Conservation (phyloP, 148 eudicot species). For the Persicaria maculosa region DNA sequence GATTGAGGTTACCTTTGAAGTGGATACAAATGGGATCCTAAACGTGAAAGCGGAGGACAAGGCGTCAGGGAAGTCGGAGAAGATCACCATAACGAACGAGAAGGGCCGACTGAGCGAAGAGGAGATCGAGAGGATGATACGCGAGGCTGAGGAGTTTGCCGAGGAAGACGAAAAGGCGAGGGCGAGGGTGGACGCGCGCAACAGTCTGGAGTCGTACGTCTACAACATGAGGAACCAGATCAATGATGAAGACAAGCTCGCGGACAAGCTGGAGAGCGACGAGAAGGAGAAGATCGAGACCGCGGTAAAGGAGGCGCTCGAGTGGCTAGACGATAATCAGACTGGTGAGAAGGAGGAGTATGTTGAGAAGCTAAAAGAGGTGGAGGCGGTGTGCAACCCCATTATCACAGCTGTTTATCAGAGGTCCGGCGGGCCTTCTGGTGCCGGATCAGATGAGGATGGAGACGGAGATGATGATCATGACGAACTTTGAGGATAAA, state of each 20-base stretch:
- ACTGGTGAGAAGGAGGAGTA: slow-evolving; percentile 53
- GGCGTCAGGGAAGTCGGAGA: slow-evolving; percentile 40
- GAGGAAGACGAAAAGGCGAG: slow-evolving; percentile 54
- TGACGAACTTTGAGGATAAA: slow-evolving; percentile 34
- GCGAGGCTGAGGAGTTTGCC: slow-evolving; percentile 51
- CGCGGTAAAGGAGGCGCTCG: slow-evolving; percentile 45
- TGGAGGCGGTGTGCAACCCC: slow-evolving; percentile 58
- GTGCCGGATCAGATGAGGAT: slow-evolving; percentile 18
- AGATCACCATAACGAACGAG: slow-evolving; percentile 53
- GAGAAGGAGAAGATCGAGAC: slow-evolving; percentile 54
- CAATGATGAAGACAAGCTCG: slow-evolving; percentile 45
- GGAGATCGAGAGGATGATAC: slow-evolving; percentile 52
- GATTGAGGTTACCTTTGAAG: slow-evolving; percentile 49
- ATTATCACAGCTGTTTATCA: slow-evolving; percentile 39
- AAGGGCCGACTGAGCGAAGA: slow-evolving; percentile 53
- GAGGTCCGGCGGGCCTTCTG: slow-evolving; percentile 41
- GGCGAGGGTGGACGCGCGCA: slow-evolving; percentile 45
- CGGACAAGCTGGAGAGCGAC: slow-evolving; percentile 48
- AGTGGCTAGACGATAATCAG: slow-evolving; percentile 64
- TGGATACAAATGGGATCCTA: slow-evolving; percentile 41
- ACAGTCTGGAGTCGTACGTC: slow-evolving; percentile 41
- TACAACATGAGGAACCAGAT: slow-evolving; percentile 56
- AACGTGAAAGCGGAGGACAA: slow-evolving; percentile 59
- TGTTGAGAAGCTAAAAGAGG: slow-evolving; percentile 52
- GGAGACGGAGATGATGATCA: slow-evolving; percentile 21